phyloP scores from a whole-genome alignment of 2,329 filamentous ascomycete species.

The Nigrospora osmanthi region DNA sequence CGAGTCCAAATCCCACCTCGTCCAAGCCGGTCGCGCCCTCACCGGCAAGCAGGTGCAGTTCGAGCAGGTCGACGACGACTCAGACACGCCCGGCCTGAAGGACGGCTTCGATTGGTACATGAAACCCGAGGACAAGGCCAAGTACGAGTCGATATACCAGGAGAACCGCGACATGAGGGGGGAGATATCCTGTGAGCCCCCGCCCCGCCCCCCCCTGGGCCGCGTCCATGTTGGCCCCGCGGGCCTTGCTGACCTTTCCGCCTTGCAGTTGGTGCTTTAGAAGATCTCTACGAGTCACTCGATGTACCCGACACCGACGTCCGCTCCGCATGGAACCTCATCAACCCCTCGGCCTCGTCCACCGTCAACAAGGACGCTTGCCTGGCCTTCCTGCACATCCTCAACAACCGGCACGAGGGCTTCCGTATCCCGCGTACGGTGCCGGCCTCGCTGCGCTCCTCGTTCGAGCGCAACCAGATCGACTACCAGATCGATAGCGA shows the following conservation, averaged over 20 bases:
- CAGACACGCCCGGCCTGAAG: conserved; percentile 76
- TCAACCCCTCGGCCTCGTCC: conserved; percentile 79
- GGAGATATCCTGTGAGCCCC: conserved; percentile 65
- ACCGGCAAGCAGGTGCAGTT: conserved; percentile 75
- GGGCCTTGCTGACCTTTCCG: conserved; percentile 1
- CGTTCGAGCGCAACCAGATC: conserved; percentile 93
- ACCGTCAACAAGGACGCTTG: conserved; percentile 92
- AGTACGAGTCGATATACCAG: conserved; percentile 96
- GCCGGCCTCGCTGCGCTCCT: conserved; percentile 80
- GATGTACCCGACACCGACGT: conserved; percentile 72
- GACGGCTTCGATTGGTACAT: conserved; percentile 99
- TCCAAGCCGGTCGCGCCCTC: conserved; percentile 74
- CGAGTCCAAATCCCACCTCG: conserved; percentile 86
- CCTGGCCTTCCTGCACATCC: conserved; percentile 90
- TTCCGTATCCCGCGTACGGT: conserved; percentile 89
- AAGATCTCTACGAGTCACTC: conserved; percentile 77
- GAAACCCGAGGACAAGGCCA: conserved; percentile 80
- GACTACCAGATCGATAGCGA: conserved; percentile 88
- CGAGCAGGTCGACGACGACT: conserved; percentile 76
- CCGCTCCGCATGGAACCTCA: conserved; percentile 90
- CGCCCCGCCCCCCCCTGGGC: background rate
- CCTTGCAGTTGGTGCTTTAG: conserved; percentile 61
- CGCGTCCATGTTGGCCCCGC: background rate
- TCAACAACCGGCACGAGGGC: conserved; percentile 92
- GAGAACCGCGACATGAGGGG: conserved; percentile 84